Evolutionary conservation across 2,329 filamentous ascomycete species (phyloP).

Genomic region (Colletotrichum filicis): DNA sequence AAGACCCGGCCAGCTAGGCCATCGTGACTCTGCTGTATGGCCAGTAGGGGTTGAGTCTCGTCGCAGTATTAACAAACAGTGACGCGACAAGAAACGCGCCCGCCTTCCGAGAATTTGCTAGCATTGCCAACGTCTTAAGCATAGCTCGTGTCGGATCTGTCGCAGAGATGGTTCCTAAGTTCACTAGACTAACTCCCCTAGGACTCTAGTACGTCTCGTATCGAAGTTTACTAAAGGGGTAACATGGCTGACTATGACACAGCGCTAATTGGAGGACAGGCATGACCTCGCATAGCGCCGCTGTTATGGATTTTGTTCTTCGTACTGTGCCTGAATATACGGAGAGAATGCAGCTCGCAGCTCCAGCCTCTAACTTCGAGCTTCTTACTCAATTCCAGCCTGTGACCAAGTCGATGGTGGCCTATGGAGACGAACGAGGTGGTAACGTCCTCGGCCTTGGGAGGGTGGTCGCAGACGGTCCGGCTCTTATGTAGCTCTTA

Average conservation of each 20-base stretch:
- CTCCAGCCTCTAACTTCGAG: constrained; percentile 40
- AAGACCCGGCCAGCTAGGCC: constrained; percentile 41
- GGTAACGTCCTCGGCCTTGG: constrained; percentile 48
- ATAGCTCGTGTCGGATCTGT: constrained; percentile 39
- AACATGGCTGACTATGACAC: constrained; percentile 9
- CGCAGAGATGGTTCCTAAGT: constrained; percentile 42
- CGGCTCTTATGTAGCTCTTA: constrained; percentile 49
- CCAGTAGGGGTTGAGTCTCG: constrained; percentile 33
- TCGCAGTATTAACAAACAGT: constrained; percentile 42
- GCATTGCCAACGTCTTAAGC: constrained; percentile 38
- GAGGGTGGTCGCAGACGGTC: constrained; percentile 47
- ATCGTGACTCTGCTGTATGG: constrained; percentile 41
- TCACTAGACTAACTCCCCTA: constrained; percentile 45
- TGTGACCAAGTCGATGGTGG: constrained; percentile 42
- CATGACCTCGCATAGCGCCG: constrained; percentile 41
- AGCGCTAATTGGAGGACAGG: constrained; percentile 46
- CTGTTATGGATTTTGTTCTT: constrained; percentile 45
- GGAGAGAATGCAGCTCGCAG: constrained; percentile 41
- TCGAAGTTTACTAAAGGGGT: neutral
- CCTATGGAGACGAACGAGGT: constrained; percentile 38
- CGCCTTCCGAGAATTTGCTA: constrained; percentile 39
- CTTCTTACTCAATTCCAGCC: constrained; percentile 47
- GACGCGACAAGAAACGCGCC: constrained; percentile 38
- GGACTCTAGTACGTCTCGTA: constrained; percentile 37
- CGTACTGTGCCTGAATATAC: constrained; percentile 42